Evolutionary conservation across 352 stramenopile genomes (phyloP), one percentile per base, ranked within the genome.

Genomic region (Phytophthora agathidicida): DNA sequence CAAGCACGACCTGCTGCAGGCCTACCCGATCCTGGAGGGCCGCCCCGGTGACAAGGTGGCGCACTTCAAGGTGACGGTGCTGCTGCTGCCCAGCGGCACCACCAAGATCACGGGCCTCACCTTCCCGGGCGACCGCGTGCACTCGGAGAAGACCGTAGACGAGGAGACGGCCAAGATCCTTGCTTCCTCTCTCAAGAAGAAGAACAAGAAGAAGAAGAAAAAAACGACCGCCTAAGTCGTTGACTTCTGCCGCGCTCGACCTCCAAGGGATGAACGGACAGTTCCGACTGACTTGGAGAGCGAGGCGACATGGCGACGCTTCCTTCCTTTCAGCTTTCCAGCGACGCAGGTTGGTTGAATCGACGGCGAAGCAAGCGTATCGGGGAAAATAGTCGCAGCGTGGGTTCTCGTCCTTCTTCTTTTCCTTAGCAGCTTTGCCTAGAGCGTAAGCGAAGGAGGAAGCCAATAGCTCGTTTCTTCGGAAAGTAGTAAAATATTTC

Each of bases 31-130:
- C 58, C 80, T 99, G 53, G 89, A 98, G 71, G 97, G 98, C 55
- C 88, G 93, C 45, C 73, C 80, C 9, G 96, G 95, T 39, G 97
- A 98, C 46, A 96, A 98, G 68, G 93, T 99, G 26, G 97, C 96
- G 5, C 98, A 99, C 80, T 99, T 99, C 80, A 99, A 99, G 88
- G 96, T 92, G 49, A 99, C 98, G 10, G 94, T 99, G 38, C 80
- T 99, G 47, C 83, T 99, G 39, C 69, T 99, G 54, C 92, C 96
- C 24, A 97, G 85, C 31, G 98, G 98, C 64, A 98, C 96, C 4
- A 88, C 83, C 26, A 96, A 98, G 79, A 98, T 99, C 47, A 99
- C 97, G 37, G 97, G 97, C 42, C 74, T 99, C 43, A 65, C 83
- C 20, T 88, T 99, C 66, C 93, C 93, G 23, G 68, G 62, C 14